phyloP scores from a whole-genome alignment of 2,329 filamentous ascomycete species.

The Dothideomycetes sp. region DNA sequence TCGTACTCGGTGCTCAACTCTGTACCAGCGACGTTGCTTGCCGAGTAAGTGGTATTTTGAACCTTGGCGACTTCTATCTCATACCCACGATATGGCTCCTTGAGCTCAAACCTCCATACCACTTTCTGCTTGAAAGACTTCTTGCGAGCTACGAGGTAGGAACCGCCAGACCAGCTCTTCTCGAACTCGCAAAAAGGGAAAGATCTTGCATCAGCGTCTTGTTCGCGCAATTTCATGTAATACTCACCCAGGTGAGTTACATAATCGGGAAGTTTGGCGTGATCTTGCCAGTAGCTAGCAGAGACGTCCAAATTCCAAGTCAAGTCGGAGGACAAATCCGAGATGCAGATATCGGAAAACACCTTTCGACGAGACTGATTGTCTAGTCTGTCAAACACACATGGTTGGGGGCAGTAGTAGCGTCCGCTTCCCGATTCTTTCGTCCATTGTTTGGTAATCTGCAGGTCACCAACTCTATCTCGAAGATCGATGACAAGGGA shows the following conservation, averaged over 20 bases:
- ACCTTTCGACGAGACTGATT: not conserved
- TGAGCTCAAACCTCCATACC: slow-evolving; percentile 12
- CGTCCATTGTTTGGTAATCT: slow-evolving; percentile 22
- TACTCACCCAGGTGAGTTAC: not conserved
- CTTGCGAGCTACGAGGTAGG: not conserved
- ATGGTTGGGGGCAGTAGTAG: not conserved
- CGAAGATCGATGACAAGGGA: slow-evolving; percentile 21
- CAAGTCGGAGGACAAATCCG: slow-evolving; percentile 17
- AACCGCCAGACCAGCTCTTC: not conserved
- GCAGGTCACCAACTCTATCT: slow-evolving; percentile 17
- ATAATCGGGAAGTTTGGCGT: not conserved
- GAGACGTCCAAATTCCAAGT: slow-evolving; percentile 26
- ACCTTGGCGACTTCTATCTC: slow-evolving; percentile 11
- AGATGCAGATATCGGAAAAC: slow-evolving; percentile 22
- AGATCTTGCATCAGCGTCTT: not conserved
- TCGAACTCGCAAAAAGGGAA: slow-evolving; percentile 8
- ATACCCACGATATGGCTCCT: slow-evolving; percentile 6
- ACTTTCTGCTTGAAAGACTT: slow-evolving; percentile 6
- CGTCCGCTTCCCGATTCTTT: not conserved
- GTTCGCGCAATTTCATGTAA: slow-evolving; percentile 5
- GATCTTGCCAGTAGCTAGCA: slow-evolving; percentile 11
- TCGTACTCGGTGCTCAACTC: slow-evolving; percentile 17
- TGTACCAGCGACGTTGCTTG: not conserved
- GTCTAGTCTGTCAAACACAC: not conserved
- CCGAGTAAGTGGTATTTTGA: not conserved